phyloP scores from a whole-genome alignment of 208 protist genomes.

The Crithidia bombi region DNA sequence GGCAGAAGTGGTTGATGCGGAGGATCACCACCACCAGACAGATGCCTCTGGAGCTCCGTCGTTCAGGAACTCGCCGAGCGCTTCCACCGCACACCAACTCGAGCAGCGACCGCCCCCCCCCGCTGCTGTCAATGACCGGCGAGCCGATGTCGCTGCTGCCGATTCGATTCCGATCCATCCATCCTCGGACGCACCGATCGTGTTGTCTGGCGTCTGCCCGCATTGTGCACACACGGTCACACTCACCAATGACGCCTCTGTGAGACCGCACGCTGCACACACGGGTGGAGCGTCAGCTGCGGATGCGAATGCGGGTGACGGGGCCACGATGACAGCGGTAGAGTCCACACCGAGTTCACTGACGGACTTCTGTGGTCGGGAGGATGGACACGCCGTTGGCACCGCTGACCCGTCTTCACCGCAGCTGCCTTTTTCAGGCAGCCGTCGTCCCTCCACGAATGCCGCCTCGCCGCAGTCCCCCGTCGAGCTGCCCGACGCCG shows the following conservation, averaged over 20 bases:
- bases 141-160: not conserved
- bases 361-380: too few species aligned
- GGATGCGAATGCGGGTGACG: too few species aligned
- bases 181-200: not conserved
- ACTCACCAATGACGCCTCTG: not conserved
- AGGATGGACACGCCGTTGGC: too few species aligned
- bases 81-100: too few species aligned
- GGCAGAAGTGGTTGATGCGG: too few species aligned
- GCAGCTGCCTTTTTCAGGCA: constrained; percentile 2
- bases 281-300: not conserved
- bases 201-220: constrained; percentile 16
- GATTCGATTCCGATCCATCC: not conserved
- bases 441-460: not conserved
- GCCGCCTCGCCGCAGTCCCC: constrained; percentile 1
- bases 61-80: too few species aligned
- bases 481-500: not conserved
- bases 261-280: not conserved
- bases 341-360: too few species aligned
- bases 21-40: too few species aligned
- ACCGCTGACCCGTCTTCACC: not conserved
- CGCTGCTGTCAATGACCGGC: too few species aligned
- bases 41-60: too few species aligned
- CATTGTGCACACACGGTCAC: constrained; percentile 19
- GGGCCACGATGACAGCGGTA: too few species aligned
- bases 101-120: too few species aligned